Conservation (phyloP, 2,329 filamentous ascomycete species). For the Karstenula rhodostoma region DNA sequence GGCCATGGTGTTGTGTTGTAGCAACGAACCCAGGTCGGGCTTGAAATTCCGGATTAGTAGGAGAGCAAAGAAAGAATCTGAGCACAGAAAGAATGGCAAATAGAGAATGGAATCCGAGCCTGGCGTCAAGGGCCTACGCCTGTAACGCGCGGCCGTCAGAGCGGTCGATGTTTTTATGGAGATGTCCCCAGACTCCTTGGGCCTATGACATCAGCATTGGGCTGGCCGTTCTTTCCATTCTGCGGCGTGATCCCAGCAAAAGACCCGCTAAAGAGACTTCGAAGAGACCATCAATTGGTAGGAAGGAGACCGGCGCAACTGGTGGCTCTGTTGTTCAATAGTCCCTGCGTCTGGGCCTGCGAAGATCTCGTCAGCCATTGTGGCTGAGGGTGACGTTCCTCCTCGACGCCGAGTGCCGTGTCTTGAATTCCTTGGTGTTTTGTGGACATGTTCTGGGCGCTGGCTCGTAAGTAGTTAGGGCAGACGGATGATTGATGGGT, state of each 20-base stretch:
- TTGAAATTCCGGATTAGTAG: background rate
- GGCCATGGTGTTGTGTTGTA: slow-evolving; percentile 28
- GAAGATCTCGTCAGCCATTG: slow-evolving; percentile 10
- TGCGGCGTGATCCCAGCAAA: slow-evolving; percentile 13
- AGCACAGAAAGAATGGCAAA: slow-evolving; percentile 12
- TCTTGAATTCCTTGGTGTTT: slow-evolving; percentile 6
- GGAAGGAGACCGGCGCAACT: background rate
- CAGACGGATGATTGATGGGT: slow-evolving; percentile 4
- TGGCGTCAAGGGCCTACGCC: slow-evolving; percentile 1
- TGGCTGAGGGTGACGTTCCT: slow-evolving; percentile 16
- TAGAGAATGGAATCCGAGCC: slow-evolving; percentile 2
- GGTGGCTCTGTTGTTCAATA: slow-evolving; percentile 2
- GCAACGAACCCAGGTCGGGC: slow-evolving; percentile 1
- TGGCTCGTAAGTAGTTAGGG: background rate
- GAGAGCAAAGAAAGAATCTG: slow-evolving; percentile 11
- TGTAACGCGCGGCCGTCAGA: slow-evolving; percentile 34
- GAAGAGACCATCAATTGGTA: slow-evolving; percentile 13
- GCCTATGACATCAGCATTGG: slow-evolving; percentile 36
- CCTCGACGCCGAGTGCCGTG: background rate
- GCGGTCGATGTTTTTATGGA: slow-evolving; percentile 34
- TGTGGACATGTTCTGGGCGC: background rate
- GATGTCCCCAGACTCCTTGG: slow-evolving; percentile 13
- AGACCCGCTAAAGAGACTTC: slow-evolving; percentile 23
- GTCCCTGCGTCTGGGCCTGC: slow-evolving; percentile 4
- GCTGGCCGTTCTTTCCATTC: slow-evolving; percentile 8